phyloP scores from a whole-genome alignment of 2,329 filamentous ascomycete species.

The Fusarium papillatum region DNA sequence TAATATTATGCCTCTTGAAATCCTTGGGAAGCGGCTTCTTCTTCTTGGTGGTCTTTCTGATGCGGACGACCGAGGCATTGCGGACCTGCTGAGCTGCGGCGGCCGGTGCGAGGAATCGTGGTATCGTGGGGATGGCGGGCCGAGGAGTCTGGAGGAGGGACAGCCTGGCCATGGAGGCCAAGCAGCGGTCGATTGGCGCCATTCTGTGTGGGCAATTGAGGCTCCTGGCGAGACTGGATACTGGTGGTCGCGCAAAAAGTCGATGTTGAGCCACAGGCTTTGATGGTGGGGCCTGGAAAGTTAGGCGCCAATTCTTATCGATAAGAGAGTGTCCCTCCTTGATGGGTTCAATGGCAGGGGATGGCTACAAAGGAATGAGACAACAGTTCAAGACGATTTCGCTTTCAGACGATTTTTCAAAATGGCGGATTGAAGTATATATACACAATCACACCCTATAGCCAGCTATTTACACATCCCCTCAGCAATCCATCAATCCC shows the following conservation, averaged over 20 bases:
- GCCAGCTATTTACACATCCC: background rate
- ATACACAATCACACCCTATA: background rate
- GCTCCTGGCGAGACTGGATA: slow-evolving; percentile 41
- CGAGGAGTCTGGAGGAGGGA: slow-evolving; percentile 58
- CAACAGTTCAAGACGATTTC: background rate
- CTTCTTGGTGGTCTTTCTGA: slow-evolving; percentile 67
- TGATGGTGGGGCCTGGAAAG: slow-evolving; percentile 34
- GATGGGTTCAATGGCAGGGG: background rate
- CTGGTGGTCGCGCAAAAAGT: slow-evolving; percentile 42
- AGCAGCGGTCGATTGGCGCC: slow-evolving; percentile 66
- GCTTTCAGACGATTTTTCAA: background rate
- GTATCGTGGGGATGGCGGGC: slow-evolving; percentile 59
- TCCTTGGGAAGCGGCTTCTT: slow-evolving; percentile 75
- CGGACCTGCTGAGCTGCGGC: slow-evolving; percentile 56
- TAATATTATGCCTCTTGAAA: slow-evolving; percentile 75
- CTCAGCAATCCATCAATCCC: background rate
- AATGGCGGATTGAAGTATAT: background rate
- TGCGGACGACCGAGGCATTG: slow-evolving; percentile 54
- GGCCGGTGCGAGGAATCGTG: slow-evolving; percentile 63
- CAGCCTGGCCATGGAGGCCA: slow-evolving; percentile 67
- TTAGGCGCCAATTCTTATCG: slow-evolving; percentile 43
- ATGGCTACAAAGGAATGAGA: background rate
- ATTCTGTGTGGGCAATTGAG: slow-evolving; percentile 52
- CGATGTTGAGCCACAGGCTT: slow-evolving; percentile 28
- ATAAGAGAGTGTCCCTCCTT: slow-evolving; percentile 28